Percentiles rank a stretch among this genome's conserved stretches.
These are phyloP conservation scores for Cicer cuneatum DNA, from an alignment of 306 rosid genomes.

Conservation along the genomic window DNA sequence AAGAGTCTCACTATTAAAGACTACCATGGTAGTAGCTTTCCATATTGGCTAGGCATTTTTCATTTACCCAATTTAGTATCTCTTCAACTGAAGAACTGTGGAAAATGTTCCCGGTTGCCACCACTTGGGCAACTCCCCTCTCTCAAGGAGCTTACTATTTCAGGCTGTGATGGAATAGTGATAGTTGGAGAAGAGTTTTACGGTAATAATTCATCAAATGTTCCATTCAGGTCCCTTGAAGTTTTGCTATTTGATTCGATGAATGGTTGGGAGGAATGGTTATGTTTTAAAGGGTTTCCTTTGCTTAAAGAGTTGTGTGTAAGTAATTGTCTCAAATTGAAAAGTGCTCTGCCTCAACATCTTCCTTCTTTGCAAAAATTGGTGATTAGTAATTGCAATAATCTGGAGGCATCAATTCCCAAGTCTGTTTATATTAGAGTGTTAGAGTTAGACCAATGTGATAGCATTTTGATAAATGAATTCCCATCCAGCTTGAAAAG, in stretches of 20 bases:
- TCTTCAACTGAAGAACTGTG: background rate
- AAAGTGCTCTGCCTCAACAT: slow-evolving; percentile 4
- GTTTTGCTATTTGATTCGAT: slow-evolving; percentile 7
- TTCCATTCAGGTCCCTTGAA: slow-evolving; percentile 36
- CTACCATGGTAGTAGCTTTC: slow-evolving; percentile 6
- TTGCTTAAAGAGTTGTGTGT: slow-evolving; percentile 29
- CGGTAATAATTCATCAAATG: background rate
- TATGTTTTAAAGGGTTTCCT: slow-evolving; percentile 17
- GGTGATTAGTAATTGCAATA: background rate
- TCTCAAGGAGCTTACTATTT: slow-evolving; percentile 37
- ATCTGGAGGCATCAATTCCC: slow-evolving; percentile 11
- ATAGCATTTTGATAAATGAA: background rate
- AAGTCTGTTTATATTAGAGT: background rate
- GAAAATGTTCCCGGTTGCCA: slow-evolving; percentile 13
- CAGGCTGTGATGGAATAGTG: slow-evolving; percentile 10
- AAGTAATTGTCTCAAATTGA: background rate
- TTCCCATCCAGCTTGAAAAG: background rate
- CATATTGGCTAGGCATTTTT: slow-evolving; percentile 40
- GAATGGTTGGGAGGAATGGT: slow-evolving; percentile 37
- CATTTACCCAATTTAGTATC: slow-evolving; percentile 10
- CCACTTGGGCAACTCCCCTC: slow-evolving; percentile 45
- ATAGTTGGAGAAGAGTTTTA: slow-evolving; percentile 41
- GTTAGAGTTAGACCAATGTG: background rate
- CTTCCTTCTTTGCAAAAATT: slow-evolving; percentile 34
- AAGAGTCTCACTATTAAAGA: background rate